Evolutionary conservation across 2,329 filamentous ascomycete genomes (phyloP).

Genomic region (Penicillium sp.): DNA sequence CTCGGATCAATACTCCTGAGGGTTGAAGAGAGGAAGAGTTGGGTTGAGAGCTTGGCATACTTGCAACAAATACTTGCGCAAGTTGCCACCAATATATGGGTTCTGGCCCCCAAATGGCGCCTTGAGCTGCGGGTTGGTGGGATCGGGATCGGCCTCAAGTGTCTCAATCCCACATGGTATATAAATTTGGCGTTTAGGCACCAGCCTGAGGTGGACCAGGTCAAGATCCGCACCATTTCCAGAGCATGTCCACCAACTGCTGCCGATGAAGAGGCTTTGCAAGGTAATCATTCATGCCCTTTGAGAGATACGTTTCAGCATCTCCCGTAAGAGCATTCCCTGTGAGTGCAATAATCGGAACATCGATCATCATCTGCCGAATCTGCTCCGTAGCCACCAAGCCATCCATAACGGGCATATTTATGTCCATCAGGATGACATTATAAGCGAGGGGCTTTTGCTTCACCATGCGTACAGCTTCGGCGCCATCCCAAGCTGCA

Average conservation of each 20-base stretch:
- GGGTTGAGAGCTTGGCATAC: too few relatives aligned
- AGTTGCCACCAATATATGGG: too few relatives aligned
- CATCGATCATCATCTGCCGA: constrained; percentile 36
- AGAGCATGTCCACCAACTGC: constrained; percentile 46
- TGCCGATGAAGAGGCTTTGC: constrained; percentile 56
- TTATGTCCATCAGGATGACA: constrained; percentile 50
- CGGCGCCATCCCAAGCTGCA: constrained; percentile 45
- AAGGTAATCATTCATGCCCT: constrained; percentile 58
- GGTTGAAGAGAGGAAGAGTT: not conserved
- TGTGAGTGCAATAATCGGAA: constrained; percentile 57
- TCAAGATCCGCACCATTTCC: constrained; percentile 37
- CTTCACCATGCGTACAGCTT: constrained; percentile 46
- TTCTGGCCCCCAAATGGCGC: not conserved
- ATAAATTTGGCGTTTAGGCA: not conserved
- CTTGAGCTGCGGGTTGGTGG: not conserved
- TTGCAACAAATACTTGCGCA: too few relatives aligned
- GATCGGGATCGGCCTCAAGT: not conserved
- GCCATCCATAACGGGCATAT: constrained; percentile 50
- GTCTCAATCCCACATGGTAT: not conserved
- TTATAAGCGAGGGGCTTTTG: constrained; percentile 45
- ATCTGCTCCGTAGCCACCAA: constrained; percentile 47
- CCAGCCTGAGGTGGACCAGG: not conserved
- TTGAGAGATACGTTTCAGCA: constrained; percentile 53
- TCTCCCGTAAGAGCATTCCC: constrained; percentile 59
- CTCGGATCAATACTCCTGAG: not conserved